Evolutionary conservation across 1,284 basidiomycete species (phyloP).

Genomic region (Irpex rosettiformis): DNA sequence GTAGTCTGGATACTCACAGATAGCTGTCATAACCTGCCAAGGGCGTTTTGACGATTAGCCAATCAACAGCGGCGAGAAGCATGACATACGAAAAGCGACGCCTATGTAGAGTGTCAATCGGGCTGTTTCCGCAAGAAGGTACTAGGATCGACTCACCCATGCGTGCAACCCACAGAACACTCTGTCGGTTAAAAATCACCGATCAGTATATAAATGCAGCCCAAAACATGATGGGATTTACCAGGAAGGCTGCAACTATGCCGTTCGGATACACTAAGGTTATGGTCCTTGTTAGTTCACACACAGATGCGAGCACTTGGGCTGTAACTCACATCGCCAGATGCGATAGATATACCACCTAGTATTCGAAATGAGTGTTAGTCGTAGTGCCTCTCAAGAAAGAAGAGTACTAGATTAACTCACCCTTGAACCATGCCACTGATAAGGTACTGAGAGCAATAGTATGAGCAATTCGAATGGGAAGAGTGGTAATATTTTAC

Average conservation of each 20-base stretch:
- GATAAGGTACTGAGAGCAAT: background rate
- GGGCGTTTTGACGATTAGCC: background rate
- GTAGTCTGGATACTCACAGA: background rate
- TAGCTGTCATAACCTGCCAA: background rate
- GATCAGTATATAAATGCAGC: too few species aligned
- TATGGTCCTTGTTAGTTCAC: background rate
- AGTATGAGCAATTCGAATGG: background rate
- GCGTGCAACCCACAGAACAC: background rate
- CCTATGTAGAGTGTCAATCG: background rate
- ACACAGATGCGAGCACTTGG: background rate
- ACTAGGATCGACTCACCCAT: background rate
- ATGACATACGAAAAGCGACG: background rate
- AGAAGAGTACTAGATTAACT: background rate
- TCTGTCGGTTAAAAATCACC: too few species aligned
- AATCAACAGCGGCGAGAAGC: background rate
- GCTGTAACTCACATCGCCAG: background rate
- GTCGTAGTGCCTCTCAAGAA: background rate
- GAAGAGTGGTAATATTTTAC: background rate
- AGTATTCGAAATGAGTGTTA: background rate
- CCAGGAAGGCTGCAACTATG: background rate
- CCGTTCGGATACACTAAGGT: background rate
- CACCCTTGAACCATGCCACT: slow-evolving; percentile 5
- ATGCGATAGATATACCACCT: background rate
- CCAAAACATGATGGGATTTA: background rate
- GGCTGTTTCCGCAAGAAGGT: background rate